A percentile compares a stretch with the other conserved stretches of the same genome.
Conservation (phyloP, 768 basidiomycete species). For the Pleurotus tuoliensis region DNA sequence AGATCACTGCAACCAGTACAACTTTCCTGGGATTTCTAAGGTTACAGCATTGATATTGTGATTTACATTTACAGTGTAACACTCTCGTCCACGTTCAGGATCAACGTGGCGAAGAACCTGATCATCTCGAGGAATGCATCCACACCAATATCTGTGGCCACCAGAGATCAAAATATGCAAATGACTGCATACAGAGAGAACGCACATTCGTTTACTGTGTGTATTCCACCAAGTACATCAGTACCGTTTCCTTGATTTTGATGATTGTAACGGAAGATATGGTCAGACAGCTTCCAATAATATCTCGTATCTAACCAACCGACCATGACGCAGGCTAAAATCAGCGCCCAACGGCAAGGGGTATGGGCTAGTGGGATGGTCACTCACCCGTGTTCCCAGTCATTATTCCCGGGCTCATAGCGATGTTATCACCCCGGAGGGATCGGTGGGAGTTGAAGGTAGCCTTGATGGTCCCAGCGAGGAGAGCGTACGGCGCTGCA, state of each 20-base stretch:
- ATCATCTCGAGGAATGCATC: slow-evolving; percentile 60
- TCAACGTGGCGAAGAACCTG: slow-evolving; percentile 59
- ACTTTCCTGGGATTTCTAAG: too few relatives aligned
- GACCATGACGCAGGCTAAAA: not conserved
- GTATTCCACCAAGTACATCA: slow-evolving; percentile 40
- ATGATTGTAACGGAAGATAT: slow-evolving; percentile 70
- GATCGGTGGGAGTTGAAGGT: slow-evolving; percentile 49
- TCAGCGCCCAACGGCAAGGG: too few relatives aligned
- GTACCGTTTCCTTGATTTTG: slow-evolving; percentile 31
- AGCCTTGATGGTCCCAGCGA: slow-evolving; percentile 65
- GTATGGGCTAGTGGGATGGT: not conserved
- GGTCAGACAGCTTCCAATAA: slow-evolving; percentile 53
- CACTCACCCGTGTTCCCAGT: slow-evolving; percentile 54
- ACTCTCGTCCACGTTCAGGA: slow-evolving; percentile 67
- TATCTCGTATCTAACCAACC: slow-evolving; percentile 48
- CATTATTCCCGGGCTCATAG: slow-evolving; percentile 52
- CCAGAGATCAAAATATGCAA: too few relatives aligned
- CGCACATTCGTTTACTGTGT: slow-evolving; percentile 72
- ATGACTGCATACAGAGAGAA: not conserved
- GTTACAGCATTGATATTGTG: too few relatives aligned
- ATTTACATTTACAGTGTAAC: slow-evolving; percentile 11
- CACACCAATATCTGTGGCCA: slow-evolving; percentile 37
- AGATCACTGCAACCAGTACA: too few relatives aligned
- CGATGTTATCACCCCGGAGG: slow-evolving; percentile 30
- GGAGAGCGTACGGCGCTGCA: slow-evolving; percentile 42